Conservation (phyloP, 1,284 basidiomycete species). For the Anthracocystis panici-leucophaei region DNA sequence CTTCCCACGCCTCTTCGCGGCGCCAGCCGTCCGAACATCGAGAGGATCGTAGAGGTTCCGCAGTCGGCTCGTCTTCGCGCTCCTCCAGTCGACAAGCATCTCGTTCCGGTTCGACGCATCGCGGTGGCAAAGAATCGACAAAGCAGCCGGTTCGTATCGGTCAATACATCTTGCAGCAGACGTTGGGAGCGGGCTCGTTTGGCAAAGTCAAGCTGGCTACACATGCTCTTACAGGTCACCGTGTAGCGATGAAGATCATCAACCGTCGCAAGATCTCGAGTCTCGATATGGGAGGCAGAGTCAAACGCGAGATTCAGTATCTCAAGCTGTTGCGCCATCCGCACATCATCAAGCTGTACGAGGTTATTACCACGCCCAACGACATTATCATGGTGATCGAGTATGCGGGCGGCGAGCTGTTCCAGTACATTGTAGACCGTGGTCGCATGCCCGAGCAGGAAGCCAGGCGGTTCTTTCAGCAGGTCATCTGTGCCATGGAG, state of each 20-base stretch:
- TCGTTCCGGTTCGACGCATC: constrained; percentile 32
- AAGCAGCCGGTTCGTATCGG: constrained; percentile 65
- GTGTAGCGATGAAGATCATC: constrained; percentile 97
- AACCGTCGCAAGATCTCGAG: constrained; percentile 92
- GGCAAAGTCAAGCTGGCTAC: constrained; percentile 98
- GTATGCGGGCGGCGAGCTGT: constrained; percentile 68
- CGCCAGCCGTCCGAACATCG: constrained; percentile 36
- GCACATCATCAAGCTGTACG: constrained; percentile 70
- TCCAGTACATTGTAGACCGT: constrained; percentile 69
- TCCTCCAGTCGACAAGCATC: constrained; percentile 39
- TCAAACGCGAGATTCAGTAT: constrained; percentile 80
- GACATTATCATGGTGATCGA: constrained; percentile 70
- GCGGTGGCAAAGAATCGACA: constrained; percentile 20
- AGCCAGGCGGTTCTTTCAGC: constrained; percentile 68
- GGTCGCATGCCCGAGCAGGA: constrained; percentile 66
- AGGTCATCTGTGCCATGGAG: constrained; percentile 68
- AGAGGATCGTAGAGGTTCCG: constrained; percentile 14
- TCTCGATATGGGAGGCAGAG: constrained; percentile 78
- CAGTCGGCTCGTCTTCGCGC: constrained; percentile 25
- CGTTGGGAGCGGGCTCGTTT: constrained; percentile 82
- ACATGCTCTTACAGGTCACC: constrained; percentile 92
- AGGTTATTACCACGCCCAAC: constrained; percentile 67
- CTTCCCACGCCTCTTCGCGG: constrained; percentile 18
- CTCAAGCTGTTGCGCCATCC: constrained; percentile 67
- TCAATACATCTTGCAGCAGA: constrained; percentile 70